phyloP scores from a whole-genome alignment of 2,329 filamentous ascomycete genomes.

The Grosmannia penicillata region DNA sequence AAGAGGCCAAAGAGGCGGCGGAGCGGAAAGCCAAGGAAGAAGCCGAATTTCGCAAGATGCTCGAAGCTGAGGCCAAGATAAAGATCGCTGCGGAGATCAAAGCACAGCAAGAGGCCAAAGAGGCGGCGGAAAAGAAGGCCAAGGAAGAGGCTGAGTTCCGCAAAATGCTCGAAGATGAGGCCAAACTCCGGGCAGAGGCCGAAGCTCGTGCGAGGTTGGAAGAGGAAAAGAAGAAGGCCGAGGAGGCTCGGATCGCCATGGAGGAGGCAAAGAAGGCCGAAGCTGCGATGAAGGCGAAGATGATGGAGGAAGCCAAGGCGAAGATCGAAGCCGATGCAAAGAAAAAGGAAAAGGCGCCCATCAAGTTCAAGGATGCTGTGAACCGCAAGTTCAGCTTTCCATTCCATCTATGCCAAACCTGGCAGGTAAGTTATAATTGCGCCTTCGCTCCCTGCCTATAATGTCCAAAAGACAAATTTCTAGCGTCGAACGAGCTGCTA shows the following conservation, averaged over 20 bases:
- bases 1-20: conserved; percentile 17
- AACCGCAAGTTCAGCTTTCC: conserved; percentile 88
- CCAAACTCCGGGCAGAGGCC: too few relatives aligned
- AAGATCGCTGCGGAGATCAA: conserved; percentile 27
- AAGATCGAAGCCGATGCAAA: conserved; percentile 26
- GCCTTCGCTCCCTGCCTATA: too few relatives aligned
- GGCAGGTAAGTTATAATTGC: conserved; percentile 49
- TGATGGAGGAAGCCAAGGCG: conserved; percentile 36
- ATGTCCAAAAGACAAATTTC: too few relatives aligned
- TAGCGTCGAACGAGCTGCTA: too few relatives aligned
- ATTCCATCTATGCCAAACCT: conserved; percentile 70
- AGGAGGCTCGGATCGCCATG: conserved; percentile 15
- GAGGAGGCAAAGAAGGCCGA: conserved; percentile 21
- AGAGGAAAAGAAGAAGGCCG: conserved; percentile 23
- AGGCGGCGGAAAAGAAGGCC: conserved; percentile 27
- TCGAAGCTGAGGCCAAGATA: conserved; percentile 27
- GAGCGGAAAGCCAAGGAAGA: conserved; percentile 17
- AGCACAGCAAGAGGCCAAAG: conserved; percentile 26
- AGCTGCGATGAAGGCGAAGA: conserved; percentile 25
- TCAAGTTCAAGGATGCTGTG: conserved; percentile 84
- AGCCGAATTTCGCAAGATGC: conserved; percentile 28
- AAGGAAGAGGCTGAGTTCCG: too few relatives aligned
- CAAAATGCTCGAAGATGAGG: conserved; percentile 39
- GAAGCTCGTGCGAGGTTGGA: too few relatives aligned
- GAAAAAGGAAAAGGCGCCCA: conserved; percentile 52